Base-by-base conservation (phyloP, 108 stramenopile species). In the Licmophora abbreviata region DNA sequence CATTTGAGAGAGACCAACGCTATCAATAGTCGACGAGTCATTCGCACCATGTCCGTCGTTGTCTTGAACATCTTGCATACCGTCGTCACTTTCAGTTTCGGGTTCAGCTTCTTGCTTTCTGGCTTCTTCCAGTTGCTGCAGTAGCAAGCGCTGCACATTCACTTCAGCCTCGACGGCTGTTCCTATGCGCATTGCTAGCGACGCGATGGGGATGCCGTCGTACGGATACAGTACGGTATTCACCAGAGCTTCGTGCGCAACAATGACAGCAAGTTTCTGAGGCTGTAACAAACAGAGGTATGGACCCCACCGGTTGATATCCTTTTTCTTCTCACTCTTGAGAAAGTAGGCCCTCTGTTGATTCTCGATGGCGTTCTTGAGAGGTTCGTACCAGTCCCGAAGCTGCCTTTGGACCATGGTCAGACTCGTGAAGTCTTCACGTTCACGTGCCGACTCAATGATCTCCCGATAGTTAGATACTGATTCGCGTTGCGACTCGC, bases 251-350 rank as follows among this genome's bases (percentile, higher is more conserved):
- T 76, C 73, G 54, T 95, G 89, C 24, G 89, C 70, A 2, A 76
- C n/a, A 28, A 97, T 72, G 24, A 95, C 85, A 5, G 96, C 90
- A 46, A 97, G 71, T 52, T 94, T 93, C 36, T 82, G 79, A 12
- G 92, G 70, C 40, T 70, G 79, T 21, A 97, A 50, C 1, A 85
- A 64, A 54, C 91, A 80, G 3, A 97, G 59, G 34, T 81, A 73
- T 0, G 92, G 88, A 6, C 95, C 95, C 49, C 88, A 93, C 29
- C 71, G 33, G 29, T 77, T 75, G 34, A 52, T 61, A 3, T 58
- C 81, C 11, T 40, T 43, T 33, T 29, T 56, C 43, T 50, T 56
- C 21, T 57, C 33, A 26, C 24, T 31, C 11, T 33, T 17, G 18
- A 55, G 53, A 22, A 88, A 29, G 57, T 75, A 85, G 47, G 57